phyloP scores from a whole-genome alignment of 768 basidiomycete species.

The Agrocybe praecox region DNA sequence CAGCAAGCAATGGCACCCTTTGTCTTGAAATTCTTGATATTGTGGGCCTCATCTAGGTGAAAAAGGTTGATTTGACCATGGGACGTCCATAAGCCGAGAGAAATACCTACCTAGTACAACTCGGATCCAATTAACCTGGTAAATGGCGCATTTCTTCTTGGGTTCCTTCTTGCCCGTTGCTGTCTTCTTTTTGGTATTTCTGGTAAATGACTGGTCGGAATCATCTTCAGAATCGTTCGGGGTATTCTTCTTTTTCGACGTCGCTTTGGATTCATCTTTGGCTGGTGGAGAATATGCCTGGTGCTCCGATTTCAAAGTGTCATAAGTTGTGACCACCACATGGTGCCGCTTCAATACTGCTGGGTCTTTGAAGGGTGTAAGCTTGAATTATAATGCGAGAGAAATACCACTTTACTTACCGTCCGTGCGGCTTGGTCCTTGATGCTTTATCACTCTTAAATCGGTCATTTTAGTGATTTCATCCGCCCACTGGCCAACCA shows the following conservation, averaged over 20 bases:
- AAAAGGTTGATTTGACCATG: no score
- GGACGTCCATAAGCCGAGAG: not conserved
- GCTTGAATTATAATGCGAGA: not conserved
- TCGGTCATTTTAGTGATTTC: slow-evolving; percentile 78
- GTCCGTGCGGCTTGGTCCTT: slow-evolving; percentile 73
- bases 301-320: slow-evolving; percentile 81
- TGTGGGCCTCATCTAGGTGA: slow-evolving; percentile 83
- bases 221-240: slow-evolving; percentile 30
- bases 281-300: slow-evolving; percentile 48
- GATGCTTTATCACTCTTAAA: slow-evolving; percentile 79
- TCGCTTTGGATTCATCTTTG: slow-evolving; percentile 58
- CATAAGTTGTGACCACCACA: slow-evolving; percentile 88
- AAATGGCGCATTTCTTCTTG: slow-evolving; percentile 68
- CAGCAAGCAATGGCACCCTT: slow-evolving; percentile 81
- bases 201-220: slow-evolving; percentile 2
- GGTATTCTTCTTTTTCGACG: slow-evolving; percentile 38
- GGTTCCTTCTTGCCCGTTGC: slow-evolving; percentile 42
- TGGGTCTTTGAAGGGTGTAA: slow-evolving; percentile 49
- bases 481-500: slow-evolving; percentile 89
- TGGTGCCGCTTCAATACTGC: slow-evolving; percentile 52
- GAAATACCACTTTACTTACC: slow-evolving; percentile 38
- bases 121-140: slow-evolving; percentile 80
- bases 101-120: slow-evolving; percentile 73
- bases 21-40: slow-evolving; percentile 86
- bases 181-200: slow-evolving; percentile 40